phyloP scores from a whole-genome alignment of 768 basidiomycete genomes.

The Russula virescens region DNA sequence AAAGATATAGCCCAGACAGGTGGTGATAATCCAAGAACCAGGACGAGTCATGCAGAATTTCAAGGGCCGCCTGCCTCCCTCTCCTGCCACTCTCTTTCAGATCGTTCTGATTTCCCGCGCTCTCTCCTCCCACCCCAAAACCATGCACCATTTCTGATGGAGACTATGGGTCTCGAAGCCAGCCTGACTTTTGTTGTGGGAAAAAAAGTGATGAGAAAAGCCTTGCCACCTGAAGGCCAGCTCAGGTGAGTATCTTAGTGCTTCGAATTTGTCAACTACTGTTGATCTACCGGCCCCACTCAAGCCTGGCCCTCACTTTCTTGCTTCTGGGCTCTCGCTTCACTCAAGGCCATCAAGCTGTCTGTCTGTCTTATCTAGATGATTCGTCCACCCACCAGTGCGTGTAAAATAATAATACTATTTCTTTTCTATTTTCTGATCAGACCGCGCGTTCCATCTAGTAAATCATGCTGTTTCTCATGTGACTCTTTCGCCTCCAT shows the following conservation, averaged over 20 bases:
- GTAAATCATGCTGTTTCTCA: background rate
- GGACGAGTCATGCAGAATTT: background rate
- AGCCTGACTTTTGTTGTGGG: background rate
- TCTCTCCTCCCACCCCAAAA: background rate
- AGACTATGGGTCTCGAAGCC: background rate
- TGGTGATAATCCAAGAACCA: background rate
- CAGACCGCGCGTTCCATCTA: background rate
- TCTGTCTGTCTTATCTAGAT: background rate
- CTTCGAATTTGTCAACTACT: background rate
- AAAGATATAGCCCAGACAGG: background rate
- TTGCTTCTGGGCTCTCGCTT: background rate
- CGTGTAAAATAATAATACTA: background rate
- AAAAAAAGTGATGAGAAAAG: background rate
- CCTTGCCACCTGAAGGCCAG: background rate
- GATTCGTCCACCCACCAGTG: background rate
- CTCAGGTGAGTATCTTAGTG: background rate
- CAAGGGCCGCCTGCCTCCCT: background rate
- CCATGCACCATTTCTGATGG: conserved; percentile 1
- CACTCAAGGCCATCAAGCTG: background rate
- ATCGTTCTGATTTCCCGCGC: conserved; percentile 6
- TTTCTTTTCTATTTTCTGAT: background rate
- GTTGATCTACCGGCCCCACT: background rate
- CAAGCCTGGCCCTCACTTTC: background rate
- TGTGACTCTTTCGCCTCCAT: background rate
- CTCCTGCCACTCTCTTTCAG: background rate